Evolutionary conservation across 768 basidiomycete genomes (phyloP), one percentile per base, ranked within the genome.

Genomic region (Macrolepiota dolichaula): DNA sequence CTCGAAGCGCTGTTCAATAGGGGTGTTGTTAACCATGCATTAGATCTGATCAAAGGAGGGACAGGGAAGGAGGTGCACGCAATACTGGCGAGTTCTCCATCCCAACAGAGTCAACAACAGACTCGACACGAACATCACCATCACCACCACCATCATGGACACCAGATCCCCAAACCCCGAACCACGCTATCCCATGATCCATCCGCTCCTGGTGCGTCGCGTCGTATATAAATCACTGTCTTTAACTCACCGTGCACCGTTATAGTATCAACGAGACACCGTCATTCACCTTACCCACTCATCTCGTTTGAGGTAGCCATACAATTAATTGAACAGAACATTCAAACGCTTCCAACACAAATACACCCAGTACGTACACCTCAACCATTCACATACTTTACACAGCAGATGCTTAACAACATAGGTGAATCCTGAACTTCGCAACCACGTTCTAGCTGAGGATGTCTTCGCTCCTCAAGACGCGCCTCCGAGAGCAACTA

Each of bases 261-360:
- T 49, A 37, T 54, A 92, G 92, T 83, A 7, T 81, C 91, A 12
- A 75, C 84, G 19, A 85, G 94, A 7, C 87, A 88, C 64, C 82
- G 94, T 36, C 73, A 84, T 35, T 95, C 93, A 0, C 92, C 91
- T 0, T 95, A 89, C 70, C 84, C 87, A 0, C 74, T 91, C 36
- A 79, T 94, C 35, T 77, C 85, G 0, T 77, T 93, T 11, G 77
- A 87, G 32, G 79, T 84, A 13, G 92, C 93, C 1, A 74, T 90
- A n/a, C 67, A 71, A 0, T 71, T 82, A 1, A 80, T 96, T 25
- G 64, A 85, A 59, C 68, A 73, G 0, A 77, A 86, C 62, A 72
- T 86, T 10, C 64, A 71, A 19, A 73, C 77, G 1, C 73, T 91
- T 17, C 71, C 71, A 4, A 55, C 71, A 1, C 60, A 76, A 10